Conservation (phyloP, 2,329 filamentous ascomycete genomes). For the Claviceps africana region DNA sequence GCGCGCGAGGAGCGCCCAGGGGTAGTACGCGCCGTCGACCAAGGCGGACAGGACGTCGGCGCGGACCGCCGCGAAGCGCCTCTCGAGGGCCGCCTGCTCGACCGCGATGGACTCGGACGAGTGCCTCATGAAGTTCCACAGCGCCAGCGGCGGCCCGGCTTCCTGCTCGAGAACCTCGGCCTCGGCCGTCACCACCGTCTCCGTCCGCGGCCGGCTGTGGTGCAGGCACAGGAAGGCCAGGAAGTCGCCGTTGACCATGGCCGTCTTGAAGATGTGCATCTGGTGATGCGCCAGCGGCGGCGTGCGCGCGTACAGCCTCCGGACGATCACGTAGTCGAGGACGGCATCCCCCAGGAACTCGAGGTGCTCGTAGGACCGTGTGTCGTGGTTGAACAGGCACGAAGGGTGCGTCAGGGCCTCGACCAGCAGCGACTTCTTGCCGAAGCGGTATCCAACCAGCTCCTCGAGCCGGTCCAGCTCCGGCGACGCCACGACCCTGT, state of each 20-base stretch:
- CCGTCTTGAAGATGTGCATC: constrained; percentile 67
- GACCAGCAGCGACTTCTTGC: constrained; percentile 50
- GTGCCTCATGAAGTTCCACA: constrained; percentile 61
- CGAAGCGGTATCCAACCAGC: constrained; percentile 60
- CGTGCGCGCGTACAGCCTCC: constrained; percentile 36
- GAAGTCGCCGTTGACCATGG: constrained; percentile 67
- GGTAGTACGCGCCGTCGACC: constrained; percentile 40
- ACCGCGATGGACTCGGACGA: constrained; percentile 31
- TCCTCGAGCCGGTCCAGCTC: constrained; percentile 41
- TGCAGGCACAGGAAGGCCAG: constrained; percentile 62
- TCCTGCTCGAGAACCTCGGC: constrained; percentile 8
- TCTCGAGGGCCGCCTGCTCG: constrained; percentile 28
- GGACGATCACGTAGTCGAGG: constrained; percentile 63
- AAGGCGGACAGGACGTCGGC: constrained; percentile 37
- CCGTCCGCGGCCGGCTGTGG: constrained; percentile 11
- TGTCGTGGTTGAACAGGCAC: constrained; percentile 26
- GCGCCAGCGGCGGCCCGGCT: constrained; percentile 20
- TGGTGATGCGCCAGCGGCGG: constrained; percentile 31
- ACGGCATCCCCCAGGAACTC: constrained; percentile 83
- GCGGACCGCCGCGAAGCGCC: constrained; percentile 34
- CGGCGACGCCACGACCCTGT: constrained; percentile 21
- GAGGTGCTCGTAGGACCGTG: constrained; percentile 49
- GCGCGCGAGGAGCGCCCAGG: constrained; percentile 58
- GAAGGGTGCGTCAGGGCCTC: constrained; percentile 76
- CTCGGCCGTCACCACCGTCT: constrained; percentile 9